phyloP scores from a whole-genome alignment of 2,329 filamentous ascomycete species.

The Talaromyces sp. region DNA sequence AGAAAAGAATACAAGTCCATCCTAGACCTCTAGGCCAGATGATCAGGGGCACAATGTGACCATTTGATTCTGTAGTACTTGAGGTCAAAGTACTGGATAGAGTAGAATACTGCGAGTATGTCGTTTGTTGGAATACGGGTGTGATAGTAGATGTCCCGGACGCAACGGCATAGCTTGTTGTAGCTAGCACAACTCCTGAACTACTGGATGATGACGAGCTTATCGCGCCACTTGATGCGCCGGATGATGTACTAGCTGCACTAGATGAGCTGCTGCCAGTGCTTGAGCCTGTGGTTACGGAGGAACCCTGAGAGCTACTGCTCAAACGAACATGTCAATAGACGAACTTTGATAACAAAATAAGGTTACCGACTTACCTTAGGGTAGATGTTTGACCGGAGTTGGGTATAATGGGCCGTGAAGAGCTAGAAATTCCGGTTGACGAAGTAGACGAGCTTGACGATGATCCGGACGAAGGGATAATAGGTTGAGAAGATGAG shows the following conservation, averaged over 20 bases:
- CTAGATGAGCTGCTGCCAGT: background rate
- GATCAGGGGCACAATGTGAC: background rate
- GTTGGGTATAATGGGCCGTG: background rate
- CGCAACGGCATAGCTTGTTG: background rate
- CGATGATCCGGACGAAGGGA: background rate
- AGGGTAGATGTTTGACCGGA: background rate
- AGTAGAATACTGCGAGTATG: background rate
- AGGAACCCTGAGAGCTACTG: background rate
- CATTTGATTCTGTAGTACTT: background rate
- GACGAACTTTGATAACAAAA: background rate
- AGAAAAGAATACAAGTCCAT: conserved; percentile 3
- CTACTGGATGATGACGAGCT: background rate
- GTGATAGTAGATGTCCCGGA: background rate
- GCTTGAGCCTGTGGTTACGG: background rate
- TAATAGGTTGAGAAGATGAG: background rate
- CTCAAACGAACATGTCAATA: background rate
- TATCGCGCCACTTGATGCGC: background rate
- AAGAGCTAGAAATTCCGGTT: background rate
- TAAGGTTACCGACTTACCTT: background rate
- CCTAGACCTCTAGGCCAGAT: background rate
- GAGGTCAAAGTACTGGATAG: background rate
- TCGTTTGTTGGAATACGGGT: background rate
- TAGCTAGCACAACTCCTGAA: background rate
- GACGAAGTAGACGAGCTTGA: background rate
- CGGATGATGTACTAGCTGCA: background rate